Evolutionary conservation across 176 grass and related monocot species (phyloP), one percentile per base, ranked within the genome.

Genomic region (Aegilops tauschii): DNA sequence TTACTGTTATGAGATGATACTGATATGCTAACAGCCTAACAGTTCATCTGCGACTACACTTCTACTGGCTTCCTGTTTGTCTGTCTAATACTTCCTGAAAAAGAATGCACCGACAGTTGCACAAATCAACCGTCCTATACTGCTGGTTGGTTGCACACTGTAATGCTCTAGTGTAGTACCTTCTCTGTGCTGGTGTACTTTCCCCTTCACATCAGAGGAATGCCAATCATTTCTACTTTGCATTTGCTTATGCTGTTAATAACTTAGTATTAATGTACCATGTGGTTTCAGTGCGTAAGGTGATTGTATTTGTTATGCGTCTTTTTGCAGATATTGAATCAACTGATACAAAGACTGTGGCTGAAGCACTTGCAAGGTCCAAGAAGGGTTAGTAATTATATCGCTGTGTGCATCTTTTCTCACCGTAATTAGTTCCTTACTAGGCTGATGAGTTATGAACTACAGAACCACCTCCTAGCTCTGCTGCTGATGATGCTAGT

Each of bases 301-400:
- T 42, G 14, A 83, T 50, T 77, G 74, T 75, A 61, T 80, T 69
- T 76, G 67, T 89, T 70, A 17, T 77, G 65, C 4, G 4, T 90
- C 16, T 71, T 20, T 84, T 91, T 93, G 81, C 73, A 98, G 96
- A 94, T 80, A 89, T 92, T 45, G 96, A 95, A 78, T 82, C 91
- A 40, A 88, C 79, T 87, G 92, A 98, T 82, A 89, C 96, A 6
- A 89, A 91, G 75, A 65, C 88, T 77, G 82, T 95, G 37, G 96
- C 96, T 76, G 96, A 98, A 94, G 96, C 96, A 79, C 92, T 98
- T 86, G 92, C 82, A 69, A 90, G 79, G 90, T 98, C 93, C 47
- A 98, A 92, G 84, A 83, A 92, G 81, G 96, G 96, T 98, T 81
- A 89, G 73, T 87, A 84, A 71, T 69, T 17, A 86, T 82, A 61